phyloP scores from a whole-genome alignment of 805 yeast genomes.

The Kodamaea neixiangensis region DNA sequence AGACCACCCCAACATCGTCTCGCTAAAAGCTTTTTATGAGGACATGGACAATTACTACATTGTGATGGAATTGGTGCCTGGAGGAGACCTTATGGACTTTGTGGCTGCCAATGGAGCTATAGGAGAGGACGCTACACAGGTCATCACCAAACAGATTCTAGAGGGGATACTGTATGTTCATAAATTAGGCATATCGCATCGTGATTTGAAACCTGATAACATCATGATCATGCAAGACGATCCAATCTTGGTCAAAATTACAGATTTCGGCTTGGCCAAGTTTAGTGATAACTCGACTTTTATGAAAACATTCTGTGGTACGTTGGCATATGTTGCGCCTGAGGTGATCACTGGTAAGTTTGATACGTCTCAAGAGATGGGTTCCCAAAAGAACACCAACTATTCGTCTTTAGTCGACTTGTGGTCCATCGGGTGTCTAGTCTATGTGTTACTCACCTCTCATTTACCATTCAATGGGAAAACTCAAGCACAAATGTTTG shows the following conservation, averaged over 20 bases:
- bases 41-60: slow-evolving; percentile 79
- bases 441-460: slow-evolving; percentile 88
- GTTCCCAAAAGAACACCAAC: slow-evolving; percentile 27
- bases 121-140: slow-evolving; percentile 88
- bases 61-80: slow-evolving; percentile 94
- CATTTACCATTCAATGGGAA: slow-evolving; percentile 94
- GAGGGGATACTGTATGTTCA: slow-evolving; percentile 88
- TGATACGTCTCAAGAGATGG: slow-evolving; percentile 35
- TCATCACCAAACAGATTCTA: slow-evolving; percentile 79
- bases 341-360: slow-evolving; percentile 71
- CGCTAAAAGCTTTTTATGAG: slow-evolving; percentile 80
- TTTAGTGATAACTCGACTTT: slow-evolving; percentile 79
- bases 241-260: slow-evolving; percentile 87
- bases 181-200: slow-evolving; percentile 85
- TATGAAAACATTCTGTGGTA: slow-evolving; percentile 97
- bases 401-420: slow-evolving; percentile 92
- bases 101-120: slow-evolving; percentile 90
- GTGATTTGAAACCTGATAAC: slow-evolving; percentile 96
- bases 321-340: slow-evolving; percentile 95
- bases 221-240: slow-evolving; percentile 87
- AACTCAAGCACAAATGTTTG: slow-evolving; percentile 83
- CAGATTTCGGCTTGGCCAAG: slow-evolving; percentile 96
- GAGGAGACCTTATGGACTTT: slow-evolving; percentile 98
- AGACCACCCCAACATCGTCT: slow-evolving; percentile 83
- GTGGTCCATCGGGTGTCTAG: slow-evolving; percentile 96